These are phyloP conservation scores for Ophiostoma montium DNA, from an alignment of 2,329 filamentous ascomycete genomes.

Conservation along the genomic window DNA sequence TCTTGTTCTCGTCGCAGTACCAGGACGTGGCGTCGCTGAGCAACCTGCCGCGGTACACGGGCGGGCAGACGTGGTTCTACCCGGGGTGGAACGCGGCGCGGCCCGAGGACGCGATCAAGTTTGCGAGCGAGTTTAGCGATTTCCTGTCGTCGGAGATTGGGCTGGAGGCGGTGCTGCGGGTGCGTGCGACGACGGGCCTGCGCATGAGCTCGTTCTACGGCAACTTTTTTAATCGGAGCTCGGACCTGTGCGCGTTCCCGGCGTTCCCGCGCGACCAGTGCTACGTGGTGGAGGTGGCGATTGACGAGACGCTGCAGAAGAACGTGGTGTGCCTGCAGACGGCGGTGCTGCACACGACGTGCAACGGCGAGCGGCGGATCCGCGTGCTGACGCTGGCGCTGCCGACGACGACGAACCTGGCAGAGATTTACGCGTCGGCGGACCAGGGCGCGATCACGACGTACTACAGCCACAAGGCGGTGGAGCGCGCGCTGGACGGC, in stretches of 20 bases:
- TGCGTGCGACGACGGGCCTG: slow-evolving; percentile 84
- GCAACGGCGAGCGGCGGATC: slow-evolving; percentile 91
- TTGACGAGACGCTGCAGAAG: slow-evolving; percentile 87
- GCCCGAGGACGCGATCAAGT: slow-evolving; percentile 92
- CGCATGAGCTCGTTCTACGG: slow-evolving; percentile 98
- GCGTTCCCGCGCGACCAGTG: slow-evolving; percentile 95
- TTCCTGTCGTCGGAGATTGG: slow-evolving; percentile 95
- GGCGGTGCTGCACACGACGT: slow-evolving; percentile 91
- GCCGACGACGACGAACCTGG: slow-evolving; percentile 80
- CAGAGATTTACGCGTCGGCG: slow-evolving; percentile 85
- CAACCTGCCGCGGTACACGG: slow-evolving; percentile 90
- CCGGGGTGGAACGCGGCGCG: slow-evolving; percentile 93
- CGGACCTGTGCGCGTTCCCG: slow-evolving; percentile 93
- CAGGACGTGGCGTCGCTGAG: slow-evolving; percentile 94
- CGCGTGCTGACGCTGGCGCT: slow-evolving; percentile 86
- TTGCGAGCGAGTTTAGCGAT: slow-evolving; percentile 91
- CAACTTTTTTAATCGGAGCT: slow-evolving; percentile 98
- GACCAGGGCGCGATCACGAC: slow-evolving; percentile 88
- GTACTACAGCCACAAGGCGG: slow-evolving; percentile 95
- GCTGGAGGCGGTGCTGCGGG: slow-evolving; percentile 85
- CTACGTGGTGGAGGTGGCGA: slow-evolving; percentile 95
- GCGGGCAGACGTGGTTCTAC: slow-evolving; percentile 97
- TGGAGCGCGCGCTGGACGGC: slow-evolving; percentile 66
- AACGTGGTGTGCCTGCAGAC: slow-evolving; percentile 86
- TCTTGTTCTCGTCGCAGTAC: slow-evolving; percentile 88